Evolutionary conservation across 176 grass and related monocot genomes (phyloP).

Genomic region (Aegilops speltoides): DNA sequence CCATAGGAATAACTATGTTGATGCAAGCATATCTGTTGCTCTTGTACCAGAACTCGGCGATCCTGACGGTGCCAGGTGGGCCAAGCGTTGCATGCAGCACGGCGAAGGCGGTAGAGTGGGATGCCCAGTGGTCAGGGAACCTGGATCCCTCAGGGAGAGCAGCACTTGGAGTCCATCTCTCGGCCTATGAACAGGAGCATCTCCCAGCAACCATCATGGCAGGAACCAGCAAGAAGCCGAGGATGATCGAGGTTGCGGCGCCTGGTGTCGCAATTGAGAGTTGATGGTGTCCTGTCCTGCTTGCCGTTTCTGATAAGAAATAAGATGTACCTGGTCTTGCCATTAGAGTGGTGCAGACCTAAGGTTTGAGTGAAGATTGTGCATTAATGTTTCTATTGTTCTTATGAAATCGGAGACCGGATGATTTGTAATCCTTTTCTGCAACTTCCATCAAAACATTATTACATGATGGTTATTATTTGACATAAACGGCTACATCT

Average conservation of each 20-base stretch:
- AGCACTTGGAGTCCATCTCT: conserved; percentile 58
- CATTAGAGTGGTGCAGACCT: not conserved
- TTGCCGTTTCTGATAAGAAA: conserved; percentile 23
- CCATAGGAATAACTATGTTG: not conserved
- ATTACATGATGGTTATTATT: not conserved
- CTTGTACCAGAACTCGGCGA: conserved; percentile 55
- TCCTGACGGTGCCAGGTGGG: conserved; percentile 55
- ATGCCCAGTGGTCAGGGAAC: conserved; percentile 28
- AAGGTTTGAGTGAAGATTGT: conserved; percentile 18
- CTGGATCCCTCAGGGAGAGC: conserved; percentile 40
- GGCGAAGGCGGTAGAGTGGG: conserved; percentile 60
- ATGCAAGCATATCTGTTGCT: conserved; percentile 15
- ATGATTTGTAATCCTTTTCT: not conserved
- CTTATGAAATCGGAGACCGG: not conserved
- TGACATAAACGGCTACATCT: not conserved
- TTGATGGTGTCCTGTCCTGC: conserved; percentile 20
- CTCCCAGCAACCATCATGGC: not conserved
- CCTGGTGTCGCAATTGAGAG: conserved; percentile 32
- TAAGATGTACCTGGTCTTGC: conserved; percentile 6
- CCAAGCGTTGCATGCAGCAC: conserved; percentile 83
- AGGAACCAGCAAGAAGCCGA: conserved; percentile 37
- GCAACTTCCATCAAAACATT: not conserved
- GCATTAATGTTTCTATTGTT: not conserved
- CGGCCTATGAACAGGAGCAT: conserved; percentile 40
- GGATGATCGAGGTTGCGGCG: conserved; percentile 9